A percentile compares a stretch with the other conserved stretches of the same genome.
Conservation (phyloP, 2,329 filamentous ascomycete genomes). For the Thermothelomyces thermophilus region DNA sequence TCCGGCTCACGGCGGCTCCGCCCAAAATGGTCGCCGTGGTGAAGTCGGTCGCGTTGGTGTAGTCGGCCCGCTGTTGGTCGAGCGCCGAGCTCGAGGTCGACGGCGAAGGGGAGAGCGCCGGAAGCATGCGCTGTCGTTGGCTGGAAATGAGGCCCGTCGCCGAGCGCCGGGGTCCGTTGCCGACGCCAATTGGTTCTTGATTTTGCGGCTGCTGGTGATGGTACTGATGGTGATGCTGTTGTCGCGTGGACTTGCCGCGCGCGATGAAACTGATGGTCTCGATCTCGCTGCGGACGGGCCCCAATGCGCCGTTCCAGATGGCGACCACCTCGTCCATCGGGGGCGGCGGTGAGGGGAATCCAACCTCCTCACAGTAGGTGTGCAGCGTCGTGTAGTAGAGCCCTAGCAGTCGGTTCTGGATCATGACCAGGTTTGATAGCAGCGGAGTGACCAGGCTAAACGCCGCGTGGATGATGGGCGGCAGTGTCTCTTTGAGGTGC, state of each 20-base stretch:
- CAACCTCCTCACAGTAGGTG: constrained; percentile 61
- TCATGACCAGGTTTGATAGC: constrained; percentile 61
- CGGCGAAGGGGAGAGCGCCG: constrained; percentile 29
- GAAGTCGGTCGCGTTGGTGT: constrained; percentile 39
- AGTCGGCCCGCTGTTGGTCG: constrained; percentile 20
- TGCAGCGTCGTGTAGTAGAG: constrained; percentile 73
- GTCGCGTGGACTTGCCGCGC: constrained; percentile 59
- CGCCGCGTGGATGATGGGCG: constrained; percentile 61
- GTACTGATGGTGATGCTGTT: too few species aligned
- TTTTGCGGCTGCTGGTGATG: too few species aligned
- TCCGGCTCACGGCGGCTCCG: constrained; percentile 26
- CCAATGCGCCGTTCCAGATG: constrained; percentile 57
- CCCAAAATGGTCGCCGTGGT: constrained; percentile 38
- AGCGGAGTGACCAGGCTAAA: constrained; percentile 70
- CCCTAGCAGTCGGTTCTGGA: constrained; percentile 71
- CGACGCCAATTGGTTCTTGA: too few species aligned
- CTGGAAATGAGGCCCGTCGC: constrained; percentile 39
- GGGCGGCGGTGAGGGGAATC: constrained; percentile 65
- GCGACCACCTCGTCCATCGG: constrained; percentile 65
- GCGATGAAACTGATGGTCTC: constrained; percentile 60
- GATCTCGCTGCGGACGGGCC: constrained; percentile 56
- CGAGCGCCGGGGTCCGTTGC: constrained; percentile 35
- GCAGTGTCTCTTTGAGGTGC: constrained; percentile 63
- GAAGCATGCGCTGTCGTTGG: constrained; percentile 28
- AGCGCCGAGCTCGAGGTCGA: constrained; percentile 26